Base-by-base conservation (phyloP, 352 stramenopile species). In the Pythium folliculosum region DNA sequence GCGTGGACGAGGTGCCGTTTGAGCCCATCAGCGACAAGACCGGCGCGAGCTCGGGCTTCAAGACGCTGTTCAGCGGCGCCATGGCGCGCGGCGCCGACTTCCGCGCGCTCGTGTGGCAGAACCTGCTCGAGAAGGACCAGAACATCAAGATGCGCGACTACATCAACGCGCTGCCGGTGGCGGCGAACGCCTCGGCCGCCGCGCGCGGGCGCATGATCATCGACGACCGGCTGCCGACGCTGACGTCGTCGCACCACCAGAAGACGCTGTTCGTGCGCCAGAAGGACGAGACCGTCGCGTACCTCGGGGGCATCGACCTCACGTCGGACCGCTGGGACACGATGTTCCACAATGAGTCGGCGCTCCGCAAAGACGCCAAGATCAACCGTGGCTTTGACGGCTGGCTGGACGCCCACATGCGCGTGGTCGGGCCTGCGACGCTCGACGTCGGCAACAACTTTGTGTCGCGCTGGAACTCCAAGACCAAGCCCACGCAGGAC, bases 281-380 rank as follows among this genome's bases (percentile, higher is more conserved):
- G 2, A 59, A 71, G 9, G 65, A 75, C 40, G 12, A 47, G 40
- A n/a, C 17, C 12, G 59, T 85, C 17, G 81, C 84, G 10, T 91
- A 84, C 56, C 69, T 89, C 0, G 81, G 82, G 0, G 84, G 82
- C 1, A 73, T 88, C 8, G 84, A 91, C 58, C 60, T 89, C 35
- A 81, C 72, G 10, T 71, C 70, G 16, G 80, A 90, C 55, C 82
- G 84, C 7, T 92, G 84, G 82, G 80, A 91, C 57, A 88, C 81
- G 21, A 75, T 80, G 21, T 71, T 67, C 19, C 80, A 90, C 61
- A 78, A 91, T 60, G 66, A 80, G 51, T 66, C 77, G 5, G 67
- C 47, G 32, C 45, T 90, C 25, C 72, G 80, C 2, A 59, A 74
- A 3, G 25, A 62, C 3, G 63, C 58, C 30, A 71, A 73, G 27